These are phyloP conservation scores for Galerina sulciceps DNA, from an alignment of 768 basidiomycete genomes.

Conservation along the genomic window DNA sequence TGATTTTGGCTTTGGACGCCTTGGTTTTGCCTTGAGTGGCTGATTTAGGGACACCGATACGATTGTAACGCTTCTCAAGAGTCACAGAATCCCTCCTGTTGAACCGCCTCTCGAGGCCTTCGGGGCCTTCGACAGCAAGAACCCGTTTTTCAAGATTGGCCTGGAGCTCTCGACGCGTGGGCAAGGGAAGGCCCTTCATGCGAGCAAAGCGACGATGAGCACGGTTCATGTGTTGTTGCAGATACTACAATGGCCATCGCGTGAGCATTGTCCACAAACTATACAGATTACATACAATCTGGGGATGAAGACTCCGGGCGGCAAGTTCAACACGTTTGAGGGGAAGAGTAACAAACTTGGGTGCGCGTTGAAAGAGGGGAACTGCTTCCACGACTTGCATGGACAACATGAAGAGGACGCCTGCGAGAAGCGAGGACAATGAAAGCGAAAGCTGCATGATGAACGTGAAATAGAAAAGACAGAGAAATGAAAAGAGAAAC, in stretches of 20 bases:
- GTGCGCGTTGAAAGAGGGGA: conserved; percentile 37
- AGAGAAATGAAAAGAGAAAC: conserved; percentile 28
- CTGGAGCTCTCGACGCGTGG: conserved; percentile 51
- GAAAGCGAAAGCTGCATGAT: conserved; percentile 61
- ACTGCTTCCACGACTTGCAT: conserved; percentile 44
- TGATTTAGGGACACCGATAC: conserved; percentile 24
- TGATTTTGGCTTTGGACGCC: conserved; percentile 3
- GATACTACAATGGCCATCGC: conserved; percentile 40
- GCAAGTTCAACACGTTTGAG: conserved; percentile 40
- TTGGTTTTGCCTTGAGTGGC: conserved; percentile 1
- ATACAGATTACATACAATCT: conserved; percentile 24
- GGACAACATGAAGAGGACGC: conserved; percentile 48
- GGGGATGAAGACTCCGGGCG: conserved; percentile 26
- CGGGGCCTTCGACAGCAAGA: conserved; percentile 25
- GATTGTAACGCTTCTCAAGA: conserved; percentile 31
- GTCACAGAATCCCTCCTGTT: conserved; percentile 12
- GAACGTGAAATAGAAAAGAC: conserved; percentile 31
- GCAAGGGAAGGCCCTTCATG: conserved; percentile 64
- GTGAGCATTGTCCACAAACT: neutral
- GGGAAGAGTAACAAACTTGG: conserved; percentile 45
- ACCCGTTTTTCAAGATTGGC: conserved; percentile 38
- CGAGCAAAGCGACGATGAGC: conserved; percentile 65
- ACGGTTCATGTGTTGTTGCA: conserved; percentile 76
- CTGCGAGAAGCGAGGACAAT: conserved; percentile 57
- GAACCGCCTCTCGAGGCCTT: conserved; percentile 31